These are phyloP conservation scores for Solanum gracilifrons DNA, from an alignment of 257 asterid genomes.

Conservation along the genomic window DNA sequence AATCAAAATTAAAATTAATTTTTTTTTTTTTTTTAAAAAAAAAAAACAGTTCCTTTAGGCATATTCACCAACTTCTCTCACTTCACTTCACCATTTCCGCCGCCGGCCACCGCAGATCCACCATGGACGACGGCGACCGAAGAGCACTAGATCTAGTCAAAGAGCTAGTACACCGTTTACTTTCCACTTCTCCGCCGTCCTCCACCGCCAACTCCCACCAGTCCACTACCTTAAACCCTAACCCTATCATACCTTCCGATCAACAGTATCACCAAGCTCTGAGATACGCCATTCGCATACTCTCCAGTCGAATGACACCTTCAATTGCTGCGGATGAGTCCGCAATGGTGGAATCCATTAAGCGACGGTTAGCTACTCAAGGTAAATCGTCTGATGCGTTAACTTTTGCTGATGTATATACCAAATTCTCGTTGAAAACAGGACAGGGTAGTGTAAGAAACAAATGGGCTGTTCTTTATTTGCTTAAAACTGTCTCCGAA, in stretches of 20 bases:
- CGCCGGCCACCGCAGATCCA: slow-evolving; percentile 1
- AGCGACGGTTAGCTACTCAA: slow-evolving; percentile 76
- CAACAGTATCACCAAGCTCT: slow-evolving; percentile 58
- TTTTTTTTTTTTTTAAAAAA: too few relatives aligned
- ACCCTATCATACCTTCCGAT: slow-evolving; percentile 31
- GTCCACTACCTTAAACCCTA: slow-evolving; percentile 9
- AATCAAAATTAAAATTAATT: background rate
- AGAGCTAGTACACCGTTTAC: slow-evolving; percentile 82
- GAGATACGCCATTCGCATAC: slow-evolving; percentile 73
- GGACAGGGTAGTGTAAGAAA: slow-evolving; percentile 75
- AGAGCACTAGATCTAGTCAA: slow-evolving; percentile 72
- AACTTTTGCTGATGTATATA: slow-evolving; percentile 64
- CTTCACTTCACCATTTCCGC: background rate
- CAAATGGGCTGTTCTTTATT: slow-evolving; percentile 88
- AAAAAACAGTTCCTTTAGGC: background rate
- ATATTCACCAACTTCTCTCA: background rate
- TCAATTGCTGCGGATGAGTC: slow-evolving; percentile 60
- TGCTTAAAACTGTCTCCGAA: slow-evolving; percentile 81
- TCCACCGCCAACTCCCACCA: background rate
- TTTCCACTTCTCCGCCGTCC: slow-evolving; percentile 17
- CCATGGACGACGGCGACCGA: slow-evolving; percentile 53
- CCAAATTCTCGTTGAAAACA: slow-evolving; percentile 51
- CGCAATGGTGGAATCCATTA: slow-evolving; percentile 87
- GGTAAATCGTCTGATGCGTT: slow-evolving; percentile 98
- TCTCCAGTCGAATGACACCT: slow-evolving; percentile 84